Evolutionary conservation across 2,329 filamentous ascomycete species (phyloP).

Genomic region (Colletotrichum sp.): DNA sequence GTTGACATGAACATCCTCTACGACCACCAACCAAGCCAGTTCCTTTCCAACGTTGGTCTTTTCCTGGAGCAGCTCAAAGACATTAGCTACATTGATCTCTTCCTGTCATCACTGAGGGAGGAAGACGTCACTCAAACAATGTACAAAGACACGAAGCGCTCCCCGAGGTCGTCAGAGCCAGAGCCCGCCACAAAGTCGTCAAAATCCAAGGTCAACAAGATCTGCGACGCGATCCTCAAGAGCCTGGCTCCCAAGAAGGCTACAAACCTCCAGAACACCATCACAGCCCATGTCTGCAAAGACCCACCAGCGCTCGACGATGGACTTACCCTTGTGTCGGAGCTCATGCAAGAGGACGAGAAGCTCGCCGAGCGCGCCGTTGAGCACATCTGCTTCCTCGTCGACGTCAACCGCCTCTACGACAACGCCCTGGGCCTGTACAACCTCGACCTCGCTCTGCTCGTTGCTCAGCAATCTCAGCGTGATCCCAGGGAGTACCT

Average conservation of each 20-base stretch:
- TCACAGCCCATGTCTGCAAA: constrained; percentile 96
- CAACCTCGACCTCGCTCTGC: constrained; percentile 84
- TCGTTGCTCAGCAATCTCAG: constrained; percentile 95
- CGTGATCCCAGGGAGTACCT: constrained; percentile 95
- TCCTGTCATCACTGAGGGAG: constrained; percentile 84
- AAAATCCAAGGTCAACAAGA: constrained; percentile 77
- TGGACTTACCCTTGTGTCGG: constrained; percentile 79
- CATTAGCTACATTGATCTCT: constrained; percentile 84
- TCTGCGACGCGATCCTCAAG: constrained; percentile 84
- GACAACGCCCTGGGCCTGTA: constrained; percentile 91
- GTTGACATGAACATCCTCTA: constrained; percentile 98
- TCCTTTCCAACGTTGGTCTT: constrained; percentile 74
- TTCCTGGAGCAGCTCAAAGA: constrained; percentile 88
- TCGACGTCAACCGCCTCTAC: constrained; percentile 90
- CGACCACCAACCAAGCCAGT: constrained; percentile 88
- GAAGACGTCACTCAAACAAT: constrained; percentile 94
- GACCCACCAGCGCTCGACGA: constrained; percentile 87
- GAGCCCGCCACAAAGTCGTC: constrained; percentile 10
- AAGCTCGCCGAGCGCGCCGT: constrained; percentile 85
- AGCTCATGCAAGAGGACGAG: constrained; percentile 70
- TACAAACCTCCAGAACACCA: constrained; percentile 83
- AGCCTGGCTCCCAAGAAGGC: constrained; percentile 66
- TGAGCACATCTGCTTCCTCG: constrained; percentile 96
- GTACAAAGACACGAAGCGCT: constrained; percentile 82
- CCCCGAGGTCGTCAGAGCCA: background rate